phyloP scores from a whole-genome alignment of 2,329 filamentous ascomycete species.

The Sphaceloma murrayae region DNA sequence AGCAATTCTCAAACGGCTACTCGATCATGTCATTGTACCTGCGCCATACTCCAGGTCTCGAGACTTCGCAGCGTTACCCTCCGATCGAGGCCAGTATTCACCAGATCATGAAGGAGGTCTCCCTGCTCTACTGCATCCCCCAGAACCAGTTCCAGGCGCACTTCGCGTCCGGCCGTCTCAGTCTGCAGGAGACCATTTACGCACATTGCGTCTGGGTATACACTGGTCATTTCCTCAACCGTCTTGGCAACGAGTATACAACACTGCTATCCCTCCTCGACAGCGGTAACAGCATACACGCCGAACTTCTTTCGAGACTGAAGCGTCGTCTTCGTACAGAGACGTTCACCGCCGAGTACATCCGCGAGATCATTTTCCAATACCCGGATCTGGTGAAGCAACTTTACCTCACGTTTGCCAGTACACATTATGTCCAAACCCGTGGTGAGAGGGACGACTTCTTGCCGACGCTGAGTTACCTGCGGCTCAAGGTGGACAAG shows the following conservation, averaged over 20 bases:
- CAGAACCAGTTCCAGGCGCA: slow-evolving; percentile 91
- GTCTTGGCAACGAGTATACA: slow-evolving; percentile 79
- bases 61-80: slow-evolving; percentile 51
- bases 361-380: slow-evolving; percentile 87
- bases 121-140: slow-evolving; percentile 91
- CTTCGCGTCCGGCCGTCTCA: slow-evolving; percentile 77
- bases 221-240: slow-evolving; percentile 94
- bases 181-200: slow-evolving; percentile 93
- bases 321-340: slow-evolving; percentile 92
- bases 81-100: slow-evolving; percentile 91
- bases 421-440: slow-evolving; percentile 66
- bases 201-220: slow-evolving; percentile 97
- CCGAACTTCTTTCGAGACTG: slow-evolving; percentile 80
- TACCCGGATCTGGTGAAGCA: slow-evolving; percentile 81
- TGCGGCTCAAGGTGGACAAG: slow-evolving; percentile 57
- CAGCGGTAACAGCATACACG: slow-evolving; percentile 69
- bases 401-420: slow-evolving; percentile 86
- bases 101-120: slow-evolving; percentile 98
- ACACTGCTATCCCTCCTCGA: slow-evolving; percentile 77
- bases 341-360: slow-evolving; percentile 97
- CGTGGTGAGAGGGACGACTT: slow-evolving; percentile 57
- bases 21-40: slow-evolving; percentile 64
- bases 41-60: slow-evolving; percentile 54
- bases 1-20: slow-evolving; percentile 34
- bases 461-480: slow-evolving; percentile 59